Conservation (phyloP, 2,329 filamentous ascomycete species). For the Aspergillus bombycis region DNA sequence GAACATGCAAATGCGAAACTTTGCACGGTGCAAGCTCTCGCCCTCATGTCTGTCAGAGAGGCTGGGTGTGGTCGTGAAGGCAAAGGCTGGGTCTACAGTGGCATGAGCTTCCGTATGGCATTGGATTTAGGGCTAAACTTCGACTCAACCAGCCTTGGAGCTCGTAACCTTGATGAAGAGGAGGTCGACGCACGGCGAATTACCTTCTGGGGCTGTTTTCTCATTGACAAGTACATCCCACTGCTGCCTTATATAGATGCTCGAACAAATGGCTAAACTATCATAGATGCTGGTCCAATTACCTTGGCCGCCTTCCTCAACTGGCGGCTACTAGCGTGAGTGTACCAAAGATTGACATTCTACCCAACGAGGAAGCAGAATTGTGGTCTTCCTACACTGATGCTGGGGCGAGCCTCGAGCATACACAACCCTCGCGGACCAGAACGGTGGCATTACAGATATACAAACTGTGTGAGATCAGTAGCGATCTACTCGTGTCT, state of each 20-base stretch:
- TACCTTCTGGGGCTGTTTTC: constrained; percentile 96
- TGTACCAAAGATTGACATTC: constrained; percentile 86
- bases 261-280: constrained; percentile 19
- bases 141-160: constrained; percentile 69
- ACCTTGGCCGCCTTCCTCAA: constrained; percentile 87
- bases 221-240: constrained; percentile 80
- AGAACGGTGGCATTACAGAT: constrained; percentile 81
- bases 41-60: constrained; percentile 94
- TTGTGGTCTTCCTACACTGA: constrained; percentile 90
- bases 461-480: constrained; percentile 86
- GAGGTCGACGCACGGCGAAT: constrained; percentile 88
- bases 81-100: constrained; percentile 97
- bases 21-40: constrained; percentile 89
- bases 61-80: constrained; percentile 92
- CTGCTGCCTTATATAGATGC: background rate
- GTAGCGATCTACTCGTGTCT: constrained; percentile 81
- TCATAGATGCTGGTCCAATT: constrained; percentile 86
- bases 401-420: constrained; percentile 70
- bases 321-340: constrained; percentile 78
- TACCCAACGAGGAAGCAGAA: constrained; percentile 83
- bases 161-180: constrained; percentile 70
- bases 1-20: constrained; percentile 88
- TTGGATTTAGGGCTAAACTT: constrained; percentile 91
- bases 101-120: constrained; percentile 98
- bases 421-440: constrained; percentile 79